phyloP scores from a whole-genome alignment of 1,284 basidiomycete genomes.

The Thecaphora thlaspeos region DNA sequence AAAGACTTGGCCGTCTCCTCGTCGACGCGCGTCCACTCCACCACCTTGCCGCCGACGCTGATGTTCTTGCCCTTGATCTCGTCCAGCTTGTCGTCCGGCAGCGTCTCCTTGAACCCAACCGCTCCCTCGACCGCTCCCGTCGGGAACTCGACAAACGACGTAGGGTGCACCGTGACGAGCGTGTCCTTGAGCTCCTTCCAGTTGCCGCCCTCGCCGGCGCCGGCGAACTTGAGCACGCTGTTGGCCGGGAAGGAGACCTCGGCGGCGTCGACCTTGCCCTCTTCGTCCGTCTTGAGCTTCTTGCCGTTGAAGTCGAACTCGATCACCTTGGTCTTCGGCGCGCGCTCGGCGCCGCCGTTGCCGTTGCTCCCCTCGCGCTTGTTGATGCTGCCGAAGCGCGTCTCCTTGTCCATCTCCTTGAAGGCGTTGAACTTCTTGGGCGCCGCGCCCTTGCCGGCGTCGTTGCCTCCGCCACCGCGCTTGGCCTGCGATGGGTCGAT shows the following conservation, averaged over 20 bases:
- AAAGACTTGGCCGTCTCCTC: conserved; percentile 72
- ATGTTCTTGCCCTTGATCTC: conserved; percentile 60
- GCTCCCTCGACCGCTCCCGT: conserved; percentile 58
- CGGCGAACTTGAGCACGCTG: conserved; percentile 70
- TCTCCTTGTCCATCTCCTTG: conserved; percentile 69
- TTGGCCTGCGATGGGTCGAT: conserved; percentile 66
- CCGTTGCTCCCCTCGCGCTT: conserved; percentile 57
- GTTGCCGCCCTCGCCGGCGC: conserved; percentile 58
- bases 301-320: conserved; percentile 58
- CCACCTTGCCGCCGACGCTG: conserved; percentile 58
- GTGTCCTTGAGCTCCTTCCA: conserved; percentile 63
- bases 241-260: conserved; percentile 69
- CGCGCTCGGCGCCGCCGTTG: conserved; percentile 57
- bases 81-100: conserved; percentile 60
- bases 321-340: conserved; percentile 55
- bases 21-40: conserved; percentile 54
- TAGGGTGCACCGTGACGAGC: conserved; percentile 43
- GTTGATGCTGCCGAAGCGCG: conserved; percentile 57
- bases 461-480: conserved; percentile 63
- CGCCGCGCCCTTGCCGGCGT: conserved; percentile 31
- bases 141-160: conserved; percentile 44
- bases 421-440: conserved; percentile 77
- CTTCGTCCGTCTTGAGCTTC: conserved; percentile 66
- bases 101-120: conserved; percentile 59
- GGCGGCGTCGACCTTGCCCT: conserved; percentile 69